phyloP scores from a whole-genome alignment of 352 stramenopile species.

The Phytophthora meadii region DNA sequence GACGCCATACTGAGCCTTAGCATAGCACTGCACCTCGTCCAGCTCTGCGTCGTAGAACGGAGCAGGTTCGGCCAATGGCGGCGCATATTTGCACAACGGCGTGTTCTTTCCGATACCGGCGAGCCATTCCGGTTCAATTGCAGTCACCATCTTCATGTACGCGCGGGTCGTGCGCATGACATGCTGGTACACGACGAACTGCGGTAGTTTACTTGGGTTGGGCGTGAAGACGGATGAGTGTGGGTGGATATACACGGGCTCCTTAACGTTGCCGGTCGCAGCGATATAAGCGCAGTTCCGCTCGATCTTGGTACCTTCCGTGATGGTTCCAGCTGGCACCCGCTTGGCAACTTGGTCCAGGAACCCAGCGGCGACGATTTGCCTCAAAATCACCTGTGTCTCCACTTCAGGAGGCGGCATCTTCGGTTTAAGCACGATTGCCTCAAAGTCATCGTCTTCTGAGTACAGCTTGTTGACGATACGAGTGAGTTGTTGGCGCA shows the following conservation, averaged over 20 bases:
- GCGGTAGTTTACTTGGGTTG: conserved; percentile 65
- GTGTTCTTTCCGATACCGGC: conserved; percentile 78
- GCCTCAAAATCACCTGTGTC: conserved; percentile 66
- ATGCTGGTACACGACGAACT: conserved; percentile 82
- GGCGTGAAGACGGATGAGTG: conserved; percentile 85
- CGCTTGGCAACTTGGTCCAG: conserved; percentile 86
- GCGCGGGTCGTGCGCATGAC: conserved; percentile 79
- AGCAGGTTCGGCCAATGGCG: conserved; percentile 61
- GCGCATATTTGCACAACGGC: conserved; percentile 74
- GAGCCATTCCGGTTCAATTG: conserved; percentile 98
- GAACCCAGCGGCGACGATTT: conserved; percentile 84
- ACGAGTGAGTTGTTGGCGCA: conserved; percentile 82
- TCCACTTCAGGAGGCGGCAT: conserved; percentile 72
- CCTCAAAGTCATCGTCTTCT: conserved; percentile 44
- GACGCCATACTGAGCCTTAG: conserved; percentile 76
- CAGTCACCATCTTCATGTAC: conserved; percentile 98
- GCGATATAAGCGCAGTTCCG: conserved; percentile 84
- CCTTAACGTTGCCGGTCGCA: conserved; percentile 59
- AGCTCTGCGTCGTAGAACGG: conserved; percentile 62
- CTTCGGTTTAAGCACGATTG: conserved; percentile 60
- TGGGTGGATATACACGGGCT: conserved; percentile 86
- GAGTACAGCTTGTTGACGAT: conserved; percentile 81
- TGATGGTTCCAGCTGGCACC: conserved; percentile 73
- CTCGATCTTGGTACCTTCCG: conserved; percentile 83
- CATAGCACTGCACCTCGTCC: conserved; percentile 84